phyloP scores from a whole-genome alignment of 768 basidiomycete species.

The Boletus pseudo-olivaceus region DNA sequence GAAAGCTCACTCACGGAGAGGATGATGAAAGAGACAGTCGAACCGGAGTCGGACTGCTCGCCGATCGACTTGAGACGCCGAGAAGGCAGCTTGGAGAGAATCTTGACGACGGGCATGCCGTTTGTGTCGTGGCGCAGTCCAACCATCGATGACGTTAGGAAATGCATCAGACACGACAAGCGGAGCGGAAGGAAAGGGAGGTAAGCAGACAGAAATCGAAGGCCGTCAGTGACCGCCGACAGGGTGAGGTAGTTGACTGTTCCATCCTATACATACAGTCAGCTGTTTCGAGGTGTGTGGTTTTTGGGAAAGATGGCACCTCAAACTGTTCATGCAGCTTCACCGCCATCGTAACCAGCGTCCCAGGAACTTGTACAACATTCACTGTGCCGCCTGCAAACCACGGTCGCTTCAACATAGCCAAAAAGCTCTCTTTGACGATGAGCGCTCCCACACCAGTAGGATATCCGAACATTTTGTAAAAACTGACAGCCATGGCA shows the following conservation, averaged over 20 bases:
- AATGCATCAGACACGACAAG: slow-evolving; percentile 64
- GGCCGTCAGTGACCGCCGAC: slow-evolving; percentile 74
- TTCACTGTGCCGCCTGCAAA: slow-evolving; percentile 83
- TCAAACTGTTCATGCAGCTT: slow-evolving; percentile 74
- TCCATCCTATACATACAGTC: slow-evolving; percentile 55
- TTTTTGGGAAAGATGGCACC: slow-evolving; percentile 37
- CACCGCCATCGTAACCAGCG: slow-evolving; percentile 54
- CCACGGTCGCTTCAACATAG: slow-evolving; percentile 67
- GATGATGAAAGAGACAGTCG: slow-evolving; percentile 60
- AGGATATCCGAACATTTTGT: slow-evolving; percentile 89
- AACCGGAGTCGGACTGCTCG: slow-evolving; percentile 64
- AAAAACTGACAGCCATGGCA: slow-evolving; percentile 81
- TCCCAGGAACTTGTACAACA: slow-evolving; percentile 79
- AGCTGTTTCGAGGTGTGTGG: not conserved
- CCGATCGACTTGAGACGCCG: slow-evolving; percentile 54
- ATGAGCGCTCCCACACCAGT: slow-evolving; percentile 81
- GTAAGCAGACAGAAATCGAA: slow-evolving; percentile 74
- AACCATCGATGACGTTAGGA: slow-evolving; percentile 53
- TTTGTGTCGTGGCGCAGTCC: slow-evolving; percentile 59
- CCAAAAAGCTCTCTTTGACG: slow-evolving; percentile 66
- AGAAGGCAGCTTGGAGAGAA: slow-evolving; percentile 61
- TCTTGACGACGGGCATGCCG: slow-evolving; percentile 58
- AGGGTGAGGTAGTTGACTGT: slow-evolving; percentile 80
- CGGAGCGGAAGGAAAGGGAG: slow-evolving; percentile 76
- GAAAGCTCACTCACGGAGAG: slow-evolving; percentile 47